Conservation (phyloP, 345 rosid species). For the Atalantia buxifolia region DNA sequence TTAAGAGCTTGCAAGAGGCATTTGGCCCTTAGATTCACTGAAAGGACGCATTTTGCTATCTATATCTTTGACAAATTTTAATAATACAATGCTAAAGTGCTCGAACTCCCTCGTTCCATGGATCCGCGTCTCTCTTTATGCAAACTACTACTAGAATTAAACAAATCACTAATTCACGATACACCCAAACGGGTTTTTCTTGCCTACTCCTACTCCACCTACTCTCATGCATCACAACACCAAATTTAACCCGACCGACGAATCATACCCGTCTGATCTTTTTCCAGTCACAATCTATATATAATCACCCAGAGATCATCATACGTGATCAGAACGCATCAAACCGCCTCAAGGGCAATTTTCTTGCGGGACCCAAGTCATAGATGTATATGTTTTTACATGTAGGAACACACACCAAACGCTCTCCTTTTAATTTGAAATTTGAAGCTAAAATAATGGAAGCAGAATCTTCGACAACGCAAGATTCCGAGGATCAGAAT, state of each 20-base stretch:
- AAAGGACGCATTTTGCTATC: conserved; percentile 17
- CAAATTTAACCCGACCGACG: background rate
- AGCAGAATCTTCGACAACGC: conserved; percentile 28
- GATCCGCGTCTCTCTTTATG: conserved; percentile 13
- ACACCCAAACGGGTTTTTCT: background rate
- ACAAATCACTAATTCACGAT: too few relatives aligned
- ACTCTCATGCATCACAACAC: background rate
- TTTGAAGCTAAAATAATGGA: background rate
- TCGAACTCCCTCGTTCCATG: conserved; percentile 20
- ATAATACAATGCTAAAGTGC: too few relatives aligned
- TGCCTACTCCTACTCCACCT: background rate
- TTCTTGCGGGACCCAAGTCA: background rate
- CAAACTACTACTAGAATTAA: background rate
- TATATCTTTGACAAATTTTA: background rate
- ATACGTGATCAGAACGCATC: background rate
- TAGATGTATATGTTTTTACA: too few relatives aligned
- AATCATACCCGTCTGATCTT: background rate
- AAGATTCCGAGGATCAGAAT: conserved; percentile 34
- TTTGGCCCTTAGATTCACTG: conserved; percentile 23
- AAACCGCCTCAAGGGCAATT: background rate
- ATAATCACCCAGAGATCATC: background rate
- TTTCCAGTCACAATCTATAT: background rate
- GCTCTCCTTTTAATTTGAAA: background rate
- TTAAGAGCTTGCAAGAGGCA: conserved; percentile 20
- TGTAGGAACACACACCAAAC: background rate